Base-by-base conservation (phyloP, 2,329 filamentous ascomycete genomes). In the Phialocephala sp. region DNA sequence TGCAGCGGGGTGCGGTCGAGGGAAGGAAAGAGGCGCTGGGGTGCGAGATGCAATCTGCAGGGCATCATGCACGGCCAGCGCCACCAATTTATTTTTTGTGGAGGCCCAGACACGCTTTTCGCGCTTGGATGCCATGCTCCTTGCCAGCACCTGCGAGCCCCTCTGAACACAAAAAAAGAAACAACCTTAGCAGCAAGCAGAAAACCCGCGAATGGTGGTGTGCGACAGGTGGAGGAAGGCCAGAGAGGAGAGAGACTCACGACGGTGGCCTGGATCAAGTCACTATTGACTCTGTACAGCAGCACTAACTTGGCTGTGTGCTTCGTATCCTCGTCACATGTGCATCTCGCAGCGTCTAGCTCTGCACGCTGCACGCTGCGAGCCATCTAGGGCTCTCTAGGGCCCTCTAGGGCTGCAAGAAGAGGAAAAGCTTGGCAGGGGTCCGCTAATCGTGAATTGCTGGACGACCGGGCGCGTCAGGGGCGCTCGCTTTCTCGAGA, bases 401-500 rank as follows among this genome's bases (percentile, higher is more conserved):
- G 2, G 8, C 22, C 41, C 41, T 22, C 15, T n/a, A n/a, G 43
- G 20, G n/a, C 18, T 54, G 50, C 24, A 18, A 22, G 14, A 12
- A 54, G 32, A 15, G 32, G 50, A 32, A 27, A 54, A 15, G 50
- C 50, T 54, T 54, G 50, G 50, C 50, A 54, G 50, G 50, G 50
- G 22, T 15, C 50, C 14, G 27, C 22, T 22, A 6, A 54, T 54
- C n/a, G n/a, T 54, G 5, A 18, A n/a, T n/a, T n/a, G 50, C 14
- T 54, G 8, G 50, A 12, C 8, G 12, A 41, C 4, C 12, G 9
- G 50, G 15, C 24, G 27, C 27, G 35, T 32, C 22, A 35, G 50
- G 27, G 50, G 12, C 12, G 11, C 12, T 54, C 50, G 24, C 50
- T 15, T 54, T 54, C 22, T 54, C 20, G 20, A 50, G n/a, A 32